phyloP scores from a whole-genome alignment of 1,139 yeast species.

The Hemisphaericaspora subhashii region DNA sequence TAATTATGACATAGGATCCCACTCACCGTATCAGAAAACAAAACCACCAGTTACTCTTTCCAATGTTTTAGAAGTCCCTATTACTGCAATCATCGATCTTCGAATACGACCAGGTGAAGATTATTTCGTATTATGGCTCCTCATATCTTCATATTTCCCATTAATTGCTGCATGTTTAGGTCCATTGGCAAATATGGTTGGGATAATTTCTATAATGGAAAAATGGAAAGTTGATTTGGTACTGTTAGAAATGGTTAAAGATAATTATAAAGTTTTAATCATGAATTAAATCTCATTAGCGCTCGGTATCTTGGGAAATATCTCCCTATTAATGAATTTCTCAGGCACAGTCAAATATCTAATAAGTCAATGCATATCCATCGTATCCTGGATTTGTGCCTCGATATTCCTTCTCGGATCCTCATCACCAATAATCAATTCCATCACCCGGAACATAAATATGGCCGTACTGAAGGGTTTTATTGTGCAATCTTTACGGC shows the following conservation, averaged over 20 bases:
- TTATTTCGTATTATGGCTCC: slow-evolving; percentile 56
- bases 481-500: slow-evolving; percentile 76
- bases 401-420: slow-evolving; percentile 50
- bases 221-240: slow-evolving; percentile 53
- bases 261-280: slow-evolving; percentile 44
- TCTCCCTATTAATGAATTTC: slow-evolving; percentile 66
- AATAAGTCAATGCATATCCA: slow-evolving; percentile 59
- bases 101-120: slow-evolving; percentile 48
- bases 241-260: slow-evolving; percentile 25
- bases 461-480: slow-evolving; percentile 58
- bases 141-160: slow-evolving; percentile 66
- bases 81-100: slow-evolving; percentile 30
- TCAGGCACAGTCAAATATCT: slow-evolving; percentile 56
- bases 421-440: slow-evolving; percentile 30
- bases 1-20: slow-evolving; percentile 4
- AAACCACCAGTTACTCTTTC: slow-evolving; percentile 21
- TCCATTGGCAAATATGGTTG: slow-evolving; percentile 72
- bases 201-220: slow-evolving; percentile 70
- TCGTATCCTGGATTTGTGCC: slow-evolving; percentile 64
- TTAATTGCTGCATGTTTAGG: slow-evolving; percentile 75
- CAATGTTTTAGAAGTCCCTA: slow-evolving; percentile 33
- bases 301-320: slow-evolving; percentile 65
- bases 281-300: slow-evolving; percentile 63
- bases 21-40: neutral
- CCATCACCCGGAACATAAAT: slow-evolving; percentile 18